A percentile compares a stretch with the other conserved stretches of the same genome.
phyloP scores from a whole-genome alignment of 148 eudicot genomes.

The Chenopodium album region DNA sequence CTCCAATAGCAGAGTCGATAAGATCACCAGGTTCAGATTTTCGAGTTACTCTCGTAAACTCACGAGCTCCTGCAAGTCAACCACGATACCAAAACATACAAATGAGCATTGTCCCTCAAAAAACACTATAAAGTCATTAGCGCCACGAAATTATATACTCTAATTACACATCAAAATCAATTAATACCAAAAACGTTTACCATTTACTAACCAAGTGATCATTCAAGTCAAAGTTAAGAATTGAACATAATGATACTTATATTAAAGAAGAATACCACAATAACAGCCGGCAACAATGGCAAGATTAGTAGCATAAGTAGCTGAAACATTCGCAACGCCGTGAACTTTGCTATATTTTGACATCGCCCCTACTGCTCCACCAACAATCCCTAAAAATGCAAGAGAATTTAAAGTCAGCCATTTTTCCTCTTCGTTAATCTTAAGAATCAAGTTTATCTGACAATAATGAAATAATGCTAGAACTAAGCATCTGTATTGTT shows the following conservation, averaged over 20 bases:
- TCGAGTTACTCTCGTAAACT: conserved; percentile 66
- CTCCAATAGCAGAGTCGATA: conserved; percentile 70
- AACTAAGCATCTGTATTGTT: too few relatives aligned
- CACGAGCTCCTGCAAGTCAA: conserved; percentile 63
- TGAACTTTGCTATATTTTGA: conserved; percentile 69
- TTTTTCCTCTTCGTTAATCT: background rate
- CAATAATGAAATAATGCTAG: background rate
- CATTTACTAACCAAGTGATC: too few relatives aligned
- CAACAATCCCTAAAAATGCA: conserved; percentile 52
- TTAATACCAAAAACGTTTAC: too few relatives aligned
- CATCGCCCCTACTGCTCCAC: conserved; percentile 62
- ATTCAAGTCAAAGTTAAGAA: background rate
- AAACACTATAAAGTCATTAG: too few relatives aligned
- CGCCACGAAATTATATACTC: too few relatives aligned
- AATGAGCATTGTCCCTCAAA: too few relatives aligned
- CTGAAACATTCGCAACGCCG: conserved; percentile 62
- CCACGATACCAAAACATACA: too few relatives aligned
- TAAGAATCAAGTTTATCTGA: background rate
- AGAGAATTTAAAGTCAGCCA: background rate
- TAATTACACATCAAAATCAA: too few relatives aligned
- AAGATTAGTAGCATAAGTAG: conserved; percentile 84
- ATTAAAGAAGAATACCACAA: conserved; percentile 52
- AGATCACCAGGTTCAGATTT: conserved; percentile 61
- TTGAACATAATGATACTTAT: background rate
- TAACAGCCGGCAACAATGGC: conserved; percentile 80